Evolutionary conservation across 2,329 filamentous ascomycete genomes (phyloP).

Genomic region (Lachnum nothofagi): DNA sequence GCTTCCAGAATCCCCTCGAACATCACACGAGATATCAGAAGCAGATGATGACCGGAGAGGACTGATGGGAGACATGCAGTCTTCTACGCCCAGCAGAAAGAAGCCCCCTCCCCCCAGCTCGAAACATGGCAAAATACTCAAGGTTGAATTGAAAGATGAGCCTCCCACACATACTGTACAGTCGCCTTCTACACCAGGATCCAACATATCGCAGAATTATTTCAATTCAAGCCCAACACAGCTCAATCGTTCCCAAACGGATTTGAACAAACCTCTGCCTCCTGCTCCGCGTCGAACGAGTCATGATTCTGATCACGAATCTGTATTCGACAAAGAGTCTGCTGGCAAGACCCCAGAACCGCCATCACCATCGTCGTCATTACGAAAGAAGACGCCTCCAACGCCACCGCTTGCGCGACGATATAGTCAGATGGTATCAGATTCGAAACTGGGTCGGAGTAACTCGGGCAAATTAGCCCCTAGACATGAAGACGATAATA

Average conservation of each 20-base stretch:
- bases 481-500: slow-evolving; percentile 28
- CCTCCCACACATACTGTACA: slow-evolving; percentile 35
- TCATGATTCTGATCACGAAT: slow-evolving; percentile 40
- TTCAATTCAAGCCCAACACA: slow-evolving; percentile 16
- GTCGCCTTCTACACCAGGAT: slow-evolving; percentile 24
- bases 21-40: slow-evolving; percentile 55
- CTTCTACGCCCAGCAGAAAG: slow-evolving; percentile 48
- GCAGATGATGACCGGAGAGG: slow-evolving; percentile 45
- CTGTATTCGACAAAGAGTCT: slow-evolving; percentile 50
- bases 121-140: slow-evolving; percentile 71
- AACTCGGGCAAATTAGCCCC: slow-evolving; percentile 24
- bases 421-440: slow-evolving; percentile 30
- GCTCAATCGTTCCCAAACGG: slow-evolving; percentile 36
- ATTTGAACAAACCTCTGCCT: slow-evolving; percentile 60
- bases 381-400: slow-evolving; percentile 35
- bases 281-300: slow-evolving; percentile 45
- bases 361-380: slow-evolving; percentile 31
- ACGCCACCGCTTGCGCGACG: slow-evolving; percentile 37
- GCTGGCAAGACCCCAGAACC: slow-evolving; percentile 48
- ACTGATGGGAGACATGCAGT: slow-evolving; percentile 25
- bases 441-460: slow-evolving; percentile 25
- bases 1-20: slow-evolving; percentile 46
- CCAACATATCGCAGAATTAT: slow-evolving; percentile 22
- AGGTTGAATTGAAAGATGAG: slow-evolving; percentile 40
- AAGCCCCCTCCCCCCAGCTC: slow-evolving; percentile 71